Evolutionary conservation across 768 basidiomycete genomes (phyloP), one percentile per base, ranked within the genome.

Genomic region (Collybia sordida): DNA sequence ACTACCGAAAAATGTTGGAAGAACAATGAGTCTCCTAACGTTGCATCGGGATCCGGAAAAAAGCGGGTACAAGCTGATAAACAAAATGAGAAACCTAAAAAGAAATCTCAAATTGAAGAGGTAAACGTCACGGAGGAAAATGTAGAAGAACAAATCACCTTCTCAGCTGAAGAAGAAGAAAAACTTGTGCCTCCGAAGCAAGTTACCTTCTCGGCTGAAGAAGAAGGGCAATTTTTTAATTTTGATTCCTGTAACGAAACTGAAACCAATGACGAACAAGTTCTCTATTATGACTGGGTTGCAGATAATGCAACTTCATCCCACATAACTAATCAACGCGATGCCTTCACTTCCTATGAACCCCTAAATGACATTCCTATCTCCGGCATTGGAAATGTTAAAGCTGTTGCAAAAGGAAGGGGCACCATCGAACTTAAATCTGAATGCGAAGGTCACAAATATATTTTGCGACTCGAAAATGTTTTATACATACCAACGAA

Each of bases 271-370:
- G 41, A 43, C 21, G 39, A 50, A 28, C 41, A 28, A 6, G 21
- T 44, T 40, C 21, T 28, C 40, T 49, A 42, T 25, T 50, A 44
- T 24, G 42, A 50, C 18, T 55, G 53, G 50, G 14, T 55, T 5
- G 53, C 28, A 6, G 50, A 55, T 25, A 28, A 15, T 11, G 41
- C 41, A 42, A 42, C 21, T 1, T 24, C 41, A 24, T 23, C 22
- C 1, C 41, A 42, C 19, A 15, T 42, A 7, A 24, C 22, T 1
- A 22, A 39, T 39, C 9, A 11, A 39, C 17, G 42, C 2, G 18
- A 43, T 24, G 42, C 42, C 6, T 43, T 43, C 42, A 25, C 27
- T 6, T n/a, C 6, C 27, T 43, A 43, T n/a, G 8, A 21, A 25
- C 42, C 21, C 6, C 9, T 44, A n/a, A n/a, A n/a, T 19, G 19